Evolutionary conservation across 306 rosid genomes (phyloP).

Genomic region (Amphicarpaea edgeworthii): DNA sequence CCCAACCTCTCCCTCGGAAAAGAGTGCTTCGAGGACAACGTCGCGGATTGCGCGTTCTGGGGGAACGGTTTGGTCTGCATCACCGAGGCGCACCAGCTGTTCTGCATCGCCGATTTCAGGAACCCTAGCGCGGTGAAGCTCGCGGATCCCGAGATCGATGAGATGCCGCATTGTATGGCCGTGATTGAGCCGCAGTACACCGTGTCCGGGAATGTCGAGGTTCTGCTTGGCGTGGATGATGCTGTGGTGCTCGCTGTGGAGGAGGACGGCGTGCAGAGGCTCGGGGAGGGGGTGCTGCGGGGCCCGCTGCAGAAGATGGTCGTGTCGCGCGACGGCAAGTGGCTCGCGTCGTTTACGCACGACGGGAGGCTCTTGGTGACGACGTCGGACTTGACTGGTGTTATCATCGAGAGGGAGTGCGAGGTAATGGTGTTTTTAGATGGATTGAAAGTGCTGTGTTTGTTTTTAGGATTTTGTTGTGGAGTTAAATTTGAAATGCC

Average conservation of each 20-base stretch:
- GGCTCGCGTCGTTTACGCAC: constrained; percentile 93
- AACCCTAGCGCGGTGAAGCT: constrained; percentile 67
- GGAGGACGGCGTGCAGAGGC: constrained; percentile 85
- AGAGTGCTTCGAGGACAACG: constrained; percentile 87
- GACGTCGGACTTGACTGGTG: constrained; percentile 71
- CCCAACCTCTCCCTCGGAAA: constrained; percentile 83
- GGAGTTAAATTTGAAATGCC: constrained; percentile 5
- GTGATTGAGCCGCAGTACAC: constrained; percentile 96
- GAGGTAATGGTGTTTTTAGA: constrained; percentile 52
- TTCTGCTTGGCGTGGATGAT: constrained; percentile 75
- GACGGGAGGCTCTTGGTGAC: constrained; percentile 87
- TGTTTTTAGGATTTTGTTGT: background rate
- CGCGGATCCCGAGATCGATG: constrained; percentile 81
- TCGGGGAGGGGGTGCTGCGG: constrained; percentile 67
- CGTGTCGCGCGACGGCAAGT: constrained; percentile 87
- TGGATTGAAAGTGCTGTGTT: background rate
- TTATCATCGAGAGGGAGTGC: constrained; percentile 88
- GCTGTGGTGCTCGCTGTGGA: constrained; percentile 79
- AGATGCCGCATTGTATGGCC: constrained; percentile 85
- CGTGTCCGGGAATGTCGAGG: constrained; percentile 93
- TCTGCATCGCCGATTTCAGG: constrained; percentile 75
- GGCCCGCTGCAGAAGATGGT: constrained; percentile 96
- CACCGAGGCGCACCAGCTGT: constrained; percentile 71
- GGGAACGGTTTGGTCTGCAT: constrained; percentile 86
- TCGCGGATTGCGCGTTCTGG: constrained; percentile 89